Percentiles rank a stretch among this genome's conserved stretches.
phyloP scores from a whole-genome alignment of 805 yeast genomes.

The Ogataea haglerorum region DNA sequence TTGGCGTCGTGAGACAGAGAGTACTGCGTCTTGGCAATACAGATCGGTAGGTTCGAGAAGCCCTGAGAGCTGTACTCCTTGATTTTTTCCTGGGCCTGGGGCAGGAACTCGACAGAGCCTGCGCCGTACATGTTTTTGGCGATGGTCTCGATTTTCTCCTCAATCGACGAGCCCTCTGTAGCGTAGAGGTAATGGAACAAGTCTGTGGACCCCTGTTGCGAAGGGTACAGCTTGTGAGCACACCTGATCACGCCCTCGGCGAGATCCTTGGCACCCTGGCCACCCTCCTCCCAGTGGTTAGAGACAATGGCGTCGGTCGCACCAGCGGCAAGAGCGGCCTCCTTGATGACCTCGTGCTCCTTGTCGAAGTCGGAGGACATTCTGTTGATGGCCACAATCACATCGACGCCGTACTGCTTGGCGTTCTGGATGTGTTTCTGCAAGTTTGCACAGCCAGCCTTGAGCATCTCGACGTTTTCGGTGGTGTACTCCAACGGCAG shows the following conservation, averaged over 20 bases:
- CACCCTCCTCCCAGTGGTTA: conserved; percentile 96
- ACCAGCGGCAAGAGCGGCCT: conserved; percentile 85
- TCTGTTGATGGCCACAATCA: conserved; percentile 89
- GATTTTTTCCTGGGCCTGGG: conserved; percentile 76
- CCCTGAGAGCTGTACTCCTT: conserved; percentile 84
- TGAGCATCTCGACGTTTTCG: conserved; percentile 77
- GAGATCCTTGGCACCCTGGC: conserved; percentile 78
- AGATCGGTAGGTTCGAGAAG: conserved; percentile 84
- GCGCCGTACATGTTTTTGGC: conserved; percentile 95
- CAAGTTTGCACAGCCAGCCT: conserved; percentile 80
- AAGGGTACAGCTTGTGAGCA: conserved; percentile 41
- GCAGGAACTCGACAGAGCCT: conserved; percentile 72
- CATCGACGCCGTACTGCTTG: conserved; percentile 81
- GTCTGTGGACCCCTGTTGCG: conserved; percentile 33
- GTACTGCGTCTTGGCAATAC: conserved; percentile 97
- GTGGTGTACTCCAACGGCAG: conserved; percentile 76
- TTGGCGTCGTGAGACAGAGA: conserved; percentile 91
- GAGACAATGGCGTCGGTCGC: conserved; percentile 88
- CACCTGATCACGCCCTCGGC: conserved; percentile 84
- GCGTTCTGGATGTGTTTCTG: conserved; percentile 89
- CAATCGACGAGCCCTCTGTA: conserved; percentile 62
- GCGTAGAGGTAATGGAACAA: conserved; percentile 68
- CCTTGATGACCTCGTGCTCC: conserved; percentile 76
- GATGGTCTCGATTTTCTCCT: conserved; percentile 72
- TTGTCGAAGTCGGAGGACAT: conserved; percentile 78